phyloP scores from a whole-genome alignment of 345 rosid genomes.

The Mallotus nudiflorus region DNA sequence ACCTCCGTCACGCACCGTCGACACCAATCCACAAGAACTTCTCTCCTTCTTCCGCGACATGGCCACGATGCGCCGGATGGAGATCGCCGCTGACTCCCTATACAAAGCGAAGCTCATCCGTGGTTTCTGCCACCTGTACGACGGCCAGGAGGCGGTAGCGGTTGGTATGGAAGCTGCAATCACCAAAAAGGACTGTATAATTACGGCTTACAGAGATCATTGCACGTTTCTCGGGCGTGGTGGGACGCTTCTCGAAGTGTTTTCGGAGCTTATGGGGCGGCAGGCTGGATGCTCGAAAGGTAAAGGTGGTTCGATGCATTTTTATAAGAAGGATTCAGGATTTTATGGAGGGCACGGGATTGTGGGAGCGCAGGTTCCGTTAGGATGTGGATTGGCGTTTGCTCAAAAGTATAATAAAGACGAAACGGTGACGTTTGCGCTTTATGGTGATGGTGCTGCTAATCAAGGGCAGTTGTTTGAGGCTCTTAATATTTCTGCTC shows the following conservation, averaged over 20 bases:
- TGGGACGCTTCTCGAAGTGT: constrained; percentile 69
- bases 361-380: constrained; percentile 93
- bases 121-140: constrained; percentile 98
- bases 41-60: constrained; percentile 69
- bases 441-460: constrained; percentile 98
- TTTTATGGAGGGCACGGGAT: constrained; percentile 97
- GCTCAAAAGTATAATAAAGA: constrained; percentile 92
- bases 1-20: constrained; percentile 82
- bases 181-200: constrained; percentile 77
- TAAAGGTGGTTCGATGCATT: constrained; percentile 98
- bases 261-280: constrained; percentile 94
- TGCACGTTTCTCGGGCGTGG: constrained; percentile 83
- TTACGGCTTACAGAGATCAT: constrained; percentile 93
- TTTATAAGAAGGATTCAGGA: constrained; percentile 76
- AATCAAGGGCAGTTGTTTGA: constrained; percentile 97
- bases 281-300: constrained; percentile 82
- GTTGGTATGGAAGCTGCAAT: constrained; percentile 96
- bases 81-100: constrained; percentile 96
- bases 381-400: constrained; percentile 96
- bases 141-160: constrained; percentile 95
- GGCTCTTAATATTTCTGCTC: constrained; percentile 87
- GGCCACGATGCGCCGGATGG: constrained; percentile 95
- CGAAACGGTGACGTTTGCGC: constrained; percentile 70
- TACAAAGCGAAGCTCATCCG: constrained; percentile 98
- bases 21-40: constrained; percentile 65